phyloP scores from a whole-genome alignment of 805 yeast species.

The Teunomyces stri region DNA sequence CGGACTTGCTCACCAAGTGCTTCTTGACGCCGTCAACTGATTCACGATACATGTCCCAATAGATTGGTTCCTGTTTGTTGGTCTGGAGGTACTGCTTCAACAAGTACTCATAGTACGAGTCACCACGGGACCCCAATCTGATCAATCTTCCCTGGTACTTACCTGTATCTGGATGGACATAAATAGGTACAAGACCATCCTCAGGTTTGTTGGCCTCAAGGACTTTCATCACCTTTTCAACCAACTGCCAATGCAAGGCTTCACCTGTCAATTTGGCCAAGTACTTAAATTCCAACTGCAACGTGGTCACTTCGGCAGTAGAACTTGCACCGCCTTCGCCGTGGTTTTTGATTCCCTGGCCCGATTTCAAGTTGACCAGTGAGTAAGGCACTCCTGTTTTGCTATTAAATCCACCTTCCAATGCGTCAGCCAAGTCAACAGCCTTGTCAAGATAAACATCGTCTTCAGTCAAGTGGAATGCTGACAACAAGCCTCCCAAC shows the following conservation, averaged over 20 bases:
- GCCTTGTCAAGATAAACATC: conserved; percentile 77
- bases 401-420: conserved; percentile 67
- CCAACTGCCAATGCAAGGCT: conserved; percentile 70
- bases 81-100: conserved; percentile 85
- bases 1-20: conserved; percentile 57
- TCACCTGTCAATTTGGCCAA: conserved; percentile 80
- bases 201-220: conserved; percentile 62
- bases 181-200: conserved; percentile 84
- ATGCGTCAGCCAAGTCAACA: conserved; percentile 65
- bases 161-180: conserved; percentile 72
- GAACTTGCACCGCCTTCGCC: conserved; percentile 77
- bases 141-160: conserved; percentile 61
- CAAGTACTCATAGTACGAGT: conserved; percentile 87
- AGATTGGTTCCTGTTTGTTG: conserved; percentile 53
- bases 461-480: conserved; percentile 67
- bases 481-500: conserved; percentile 90
- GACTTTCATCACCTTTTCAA: conserved; percentile 68
- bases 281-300: conserved; percentile 86
- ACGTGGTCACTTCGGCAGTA: conserved; percentile 85
- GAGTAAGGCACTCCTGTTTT: conserved; percentile 73
- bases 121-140: conserved; percentile 88
- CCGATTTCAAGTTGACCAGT: conserved; percentile 67
- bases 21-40: conserved; percentile 74
- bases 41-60: conserved; percentile 72
- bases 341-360: conserved; percentile 58